Percentiles rank a stretch among this genome's conserved stretches.
These are phyloP conservation scores for Byssothecium circinans DNA, from an alignment of 2,329 filamentous ascomycete species.

Conservation along the genomic window DNA sequence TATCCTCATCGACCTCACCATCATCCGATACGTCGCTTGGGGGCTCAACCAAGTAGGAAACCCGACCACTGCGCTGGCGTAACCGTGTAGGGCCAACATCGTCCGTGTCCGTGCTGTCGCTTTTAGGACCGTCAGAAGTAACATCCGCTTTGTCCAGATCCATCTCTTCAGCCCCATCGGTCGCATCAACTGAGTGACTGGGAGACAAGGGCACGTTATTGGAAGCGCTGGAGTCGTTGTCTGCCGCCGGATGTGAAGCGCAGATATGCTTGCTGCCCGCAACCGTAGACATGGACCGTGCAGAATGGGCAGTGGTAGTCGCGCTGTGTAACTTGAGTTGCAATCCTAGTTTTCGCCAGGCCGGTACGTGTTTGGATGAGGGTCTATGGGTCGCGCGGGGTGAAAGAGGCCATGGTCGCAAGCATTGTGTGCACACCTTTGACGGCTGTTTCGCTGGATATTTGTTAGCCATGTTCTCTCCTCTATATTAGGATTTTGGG, in stretches of 20 bases:
- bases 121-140: not conserved
- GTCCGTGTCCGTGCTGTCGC: not conserved
- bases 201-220: too few species aligned
- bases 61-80: constrained; percentile 9
- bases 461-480: too few species aligned
- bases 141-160: too few species aligned
- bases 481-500: too few species aligned
- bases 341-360: constrained; percentile 4
- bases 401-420: not conserved
- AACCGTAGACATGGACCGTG: too few species aligned
- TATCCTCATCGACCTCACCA: constrained; percentile 8
- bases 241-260: too few species aligned
- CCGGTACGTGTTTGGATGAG: not conserved
- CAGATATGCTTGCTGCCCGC: too few species aligned
- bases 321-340: not conserved
- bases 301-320: too few species aligned
- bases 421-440: not conserved
- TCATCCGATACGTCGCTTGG: constrained; percentile 7
- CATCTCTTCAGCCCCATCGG: too few species aligned
- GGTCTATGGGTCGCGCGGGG: not conserved
- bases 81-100: constrained; percentile 1
- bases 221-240: too few species aligned
- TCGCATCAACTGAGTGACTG: too few species aligned
- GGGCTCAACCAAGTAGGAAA: constrained; percentile 16
- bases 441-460: too few species aligned